A percentile compares a stretch with the other conserved stretches of the same genome.
These are phyloP conservation scores for Calonectria henricotiae DNA, from an alignment of 2,329 filamentous ascomycete genomes.

Conservation along the genomic window DNA sequence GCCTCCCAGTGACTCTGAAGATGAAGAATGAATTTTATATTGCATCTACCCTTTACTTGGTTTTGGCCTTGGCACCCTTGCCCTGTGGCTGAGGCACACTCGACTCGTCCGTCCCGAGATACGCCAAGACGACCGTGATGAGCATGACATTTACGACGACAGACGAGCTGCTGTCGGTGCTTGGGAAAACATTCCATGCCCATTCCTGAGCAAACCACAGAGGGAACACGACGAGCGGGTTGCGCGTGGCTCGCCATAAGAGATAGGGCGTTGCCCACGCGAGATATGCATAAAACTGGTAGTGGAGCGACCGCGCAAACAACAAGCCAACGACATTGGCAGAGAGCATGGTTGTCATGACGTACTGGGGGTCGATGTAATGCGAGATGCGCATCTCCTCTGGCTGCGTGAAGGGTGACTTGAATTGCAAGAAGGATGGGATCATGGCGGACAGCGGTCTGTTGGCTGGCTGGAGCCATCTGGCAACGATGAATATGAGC, in stretches of 20 bases:
- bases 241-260: constrained; percentile 83
- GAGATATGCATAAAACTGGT: constrained; percentile 95
- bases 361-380: constrained; percentile 79
- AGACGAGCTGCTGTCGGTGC: constrained; percentile 71
- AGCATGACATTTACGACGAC: constrained; percentile 81
- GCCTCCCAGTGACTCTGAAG: constrained; percentile 86
- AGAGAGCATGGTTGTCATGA: constrained; percentile 83
- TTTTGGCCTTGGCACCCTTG: constrained; percentile 50
- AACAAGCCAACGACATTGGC: constrained; percentile 86
- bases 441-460: constrained; percentile 72
- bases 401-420: constrained; percentile 64
- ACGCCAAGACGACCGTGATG: constrained; percentile 76
- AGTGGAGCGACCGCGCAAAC: constrained; percentile 91
- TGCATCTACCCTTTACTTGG: constrained; percentile 52
- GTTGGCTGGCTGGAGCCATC: constrained; percentile 82
- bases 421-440: constrained; percentile 61
- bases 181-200: constrained; percentile 97
- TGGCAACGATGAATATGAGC: constrained; percentile 74
- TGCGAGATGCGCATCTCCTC: constrained; percentile 73
- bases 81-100: constrained; percentile 48
- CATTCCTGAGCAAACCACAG: constrained; percentile 88
- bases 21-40: constrained; percentile 64
- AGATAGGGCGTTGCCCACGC: constrained; percentile 92
- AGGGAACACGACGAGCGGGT: constrained; percentile 77
- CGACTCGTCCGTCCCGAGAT: constrained; percentile 70